Conservation (phyloP, 2,329 filamentous ascomycete species). For the Cryphonectria japonica region DNA sequence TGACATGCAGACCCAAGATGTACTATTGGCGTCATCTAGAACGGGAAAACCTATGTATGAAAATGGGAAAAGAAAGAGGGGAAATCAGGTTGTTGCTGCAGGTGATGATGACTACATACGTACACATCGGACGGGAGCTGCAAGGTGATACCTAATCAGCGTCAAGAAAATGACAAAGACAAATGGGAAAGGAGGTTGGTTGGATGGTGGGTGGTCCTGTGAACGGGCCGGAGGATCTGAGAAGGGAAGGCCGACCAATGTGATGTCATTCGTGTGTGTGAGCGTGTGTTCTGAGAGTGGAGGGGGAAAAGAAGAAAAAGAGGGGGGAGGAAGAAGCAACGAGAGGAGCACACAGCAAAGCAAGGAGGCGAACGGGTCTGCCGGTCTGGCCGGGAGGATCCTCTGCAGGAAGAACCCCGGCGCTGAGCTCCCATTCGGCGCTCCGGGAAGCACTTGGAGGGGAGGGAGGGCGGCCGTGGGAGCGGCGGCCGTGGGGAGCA, state of each 20-base stretch:
- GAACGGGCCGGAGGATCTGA: conserved; percentile 21
- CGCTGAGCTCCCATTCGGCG: conserved; percentile 27
- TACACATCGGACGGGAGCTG: no score
- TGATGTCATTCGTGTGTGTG: neutral
- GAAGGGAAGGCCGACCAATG: neutral
- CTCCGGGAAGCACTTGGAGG: conserved; percentile 4
- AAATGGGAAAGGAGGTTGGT: neutral
- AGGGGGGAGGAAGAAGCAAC: neutral
- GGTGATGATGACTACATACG: conserved; percentile 4
- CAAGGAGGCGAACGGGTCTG: conserved; percentile 15
- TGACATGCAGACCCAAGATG: neutral
- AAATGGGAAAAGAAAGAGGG: neutral
- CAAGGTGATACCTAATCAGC: conserved; percentile 11
- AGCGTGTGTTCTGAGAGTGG: neutral
- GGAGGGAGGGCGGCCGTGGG: conserved; percentile 19
- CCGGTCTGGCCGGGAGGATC: conserved; percentile 11
- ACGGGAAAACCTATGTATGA: neutral
- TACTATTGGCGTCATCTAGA: neutral
- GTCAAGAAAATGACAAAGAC: conserved; percentile 7
- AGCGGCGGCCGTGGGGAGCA: conserved; percentile 24
- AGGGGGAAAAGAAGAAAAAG: neutral
- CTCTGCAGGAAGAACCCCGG: conserved; percentile 14
- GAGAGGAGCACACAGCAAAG: neutral
- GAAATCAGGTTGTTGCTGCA: conserved; percentile 5
- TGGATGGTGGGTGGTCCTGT: conserved; percentile 2